Evolutionary conservation across 129 eudicot genomes (phyloP), one percentile per base, ranked within the genome.

Genomic region (Escallonia herrerae): DNA sequence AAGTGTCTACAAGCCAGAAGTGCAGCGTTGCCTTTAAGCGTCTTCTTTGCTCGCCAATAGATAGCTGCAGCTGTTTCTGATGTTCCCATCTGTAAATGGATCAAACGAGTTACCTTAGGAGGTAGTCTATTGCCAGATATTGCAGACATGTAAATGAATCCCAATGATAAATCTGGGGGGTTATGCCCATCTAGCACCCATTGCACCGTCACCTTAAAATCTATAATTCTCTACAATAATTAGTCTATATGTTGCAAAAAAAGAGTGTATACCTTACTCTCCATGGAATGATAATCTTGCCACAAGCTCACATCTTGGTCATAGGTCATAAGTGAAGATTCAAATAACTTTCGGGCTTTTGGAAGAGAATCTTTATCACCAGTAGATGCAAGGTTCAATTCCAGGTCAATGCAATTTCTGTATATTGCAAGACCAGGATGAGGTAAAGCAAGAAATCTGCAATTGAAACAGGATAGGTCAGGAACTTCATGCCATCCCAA

Each of bases 11-110:
- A 70, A 47, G 79, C 43, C 57, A 72, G 54, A 45, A 72, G 57
- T 40, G 78, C 33, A 46, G 47, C 67, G 56, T 69, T 65, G 65
- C 60, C 79, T 77, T 79, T 79, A 15, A 90, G 79, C 2, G 68
- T 74, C 73, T 84, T 90, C 73, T 80, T 72, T 40, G 97, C 95
- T 4, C 93, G 95, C 97, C 97, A 90, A 65, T 78, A 77, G 44
- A 87, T 84, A 60, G 85, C 93, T 13, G 85, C 84, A 46, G 95
- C 91, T 11, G 95, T 84, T 87, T 85, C 91, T 1, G 98, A 88
- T 3, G 95, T 85, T 60, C 98, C 98, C 95, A 85, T 81, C 98
- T 91, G 95, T 68, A 60, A 62, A 8, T 37, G 54, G 37, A 61
- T 61, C 58, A 65, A 64, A 64, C 2, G 33, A 57, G 9, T 38